Evolutionary conservation across 2,329 filamentous ascomycete genomes (phyloP), one percentile per base, ranked within the genome.

Genomic region (Lecanicillium sp.): DNA sequence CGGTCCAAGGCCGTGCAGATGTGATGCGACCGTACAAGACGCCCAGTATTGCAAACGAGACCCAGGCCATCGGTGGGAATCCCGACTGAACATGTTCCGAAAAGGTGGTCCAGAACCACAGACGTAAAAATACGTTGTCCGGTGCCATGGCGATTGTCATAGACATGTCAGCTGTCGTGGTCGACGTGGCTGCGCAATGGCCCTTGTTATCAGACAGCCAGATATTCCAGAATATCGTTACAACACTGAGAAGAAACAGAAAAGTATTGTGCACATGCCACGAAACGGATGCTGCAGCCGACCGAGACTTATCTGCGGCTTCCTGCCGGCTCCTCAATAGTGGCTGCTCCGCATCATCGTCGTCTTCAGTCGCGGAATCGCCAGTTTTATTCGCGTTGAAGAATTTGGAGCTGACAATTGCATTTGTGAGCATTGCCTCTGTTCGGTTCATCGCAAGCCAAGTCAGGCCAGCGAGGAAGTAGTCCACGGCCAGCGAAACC

Each of bases 201-300:
- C 63, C 66, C 29, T 57, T 49, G 12, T 54, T 58, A 0, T 59
- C 58, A 2, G 66, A 67, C 2, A 69, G 49, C 66, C 65, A 68
- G 17, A 65, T 55, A 39, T 70, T 70, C 66, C 66, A 70, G 51
- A 56, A 65, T 15, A 68, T 67, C 2, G 65, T 57, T 5, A 68
- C 45, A 2, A 57, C 25, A 6, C 51, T 51, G 11, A 68, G 42
- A 2, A 45, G 46, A 3, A 61, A 37, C 5, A 70, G 51, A 9
- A 60, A 9, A 3, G 37, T 40, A 41, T 69, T 70, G 44, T 66
- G 62, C 1, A 58, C 8, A 29, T 65, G 62, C 63, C 64, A 68
- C 2, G 66, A 65, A 0, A 63, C 5, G 3, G 42, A 25, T 18
- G 45, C 30, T 5, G 49, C 49, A 5, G 33, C 33, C 8, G 15